Evolutionary conservation across 2,329 filamentous ascomycete species (phyloP), one percentile per base, ranked within the genome.

Genomic region (Phyllosticta capitalensis): DNA sequence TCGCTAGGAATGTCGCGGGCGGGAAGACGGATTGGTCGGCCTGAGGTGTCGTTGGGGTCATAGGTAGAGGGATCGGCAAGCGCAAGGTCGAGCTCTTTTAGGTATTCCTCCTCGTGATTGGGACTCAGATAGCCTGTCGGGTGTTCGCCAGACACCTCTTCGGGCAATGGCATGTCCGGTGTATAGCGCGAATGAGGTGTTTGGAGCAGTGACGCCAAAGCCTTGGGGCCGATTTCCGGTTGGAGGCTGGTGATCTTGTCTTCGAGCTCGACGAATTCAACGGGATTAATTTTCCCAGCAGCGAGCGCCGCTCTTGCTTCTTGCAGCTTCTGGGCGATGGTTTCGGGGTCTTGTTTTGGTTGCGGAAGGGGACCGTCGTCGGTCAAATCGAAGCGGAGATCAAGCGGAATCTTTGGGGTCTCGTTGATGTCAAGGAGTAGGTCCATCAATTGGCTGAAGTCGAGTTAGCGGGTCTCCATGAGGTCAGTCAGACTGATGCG

Each of bases 391-490:
- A 90, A 87, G 66, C 89, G 88, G 67, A 88, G 84, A 61, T 86
- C 81, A 26, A 84, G 78, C 10, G 90, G 85, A 52, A 97, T 85
- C 70, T 94, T 89, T 20, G 87, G 79, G 51, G 85, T 88, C 56
- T 89, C 85, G 75, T 99, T 99, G 75, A 96, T 82, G 69, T 96
- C 92, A 63, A 95, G 81, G 33, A 97, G 83, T 10, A 96, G 77
- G 67, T 97, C 92, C 58, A 96, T 83, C 33, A 97, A 77, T 72
- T 92, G 91, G 73, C 92, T 96, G 67, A 52, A 67, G 10, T 55
- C 30, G 24, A 53, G 56, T 58, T 17, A 58, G 56, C 21, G 3
- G 14, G 30, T n/a, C 9, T 45, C 7, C 21, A 28, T 14, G 49
- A n/a, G 19, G 64, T n/a, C 14, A 65, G 55, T 38, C 20, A 56